Percentiles rank a stretch among this genome's conserved stretches.
Evolutionary conservation across 2,329 filamentous ascomycete genomes (phyloP).

Genomic region (Penicillium hordei): DNA sequence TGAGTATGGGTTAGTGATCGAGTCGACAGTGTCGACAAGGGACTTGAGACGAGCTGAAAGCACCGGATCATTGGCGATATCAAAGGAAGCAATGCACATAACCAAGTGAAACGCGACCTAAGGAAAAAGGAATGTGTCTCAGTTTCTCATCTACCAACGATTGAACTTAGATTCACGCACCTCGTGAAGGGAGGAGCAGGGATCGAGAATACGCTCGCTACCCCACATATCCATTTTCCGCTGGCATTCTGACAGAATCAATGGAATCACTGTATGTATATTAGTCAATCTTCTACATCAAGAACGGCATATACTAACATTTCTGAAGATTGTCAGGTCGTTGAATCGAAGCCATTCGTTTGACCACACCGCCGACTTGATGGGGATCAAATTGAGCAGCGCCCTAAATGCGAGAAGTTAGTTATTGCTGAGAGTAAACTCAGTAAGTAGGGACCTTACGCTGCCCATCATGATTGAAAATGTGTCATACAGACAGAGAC

Average conservation of each 20-base stretch:
- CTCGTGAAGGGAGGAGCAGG: slow-evolving; percentile 10
- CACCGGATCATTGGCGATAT: slow-evolving; percentile 3
- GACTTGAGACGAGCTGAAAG: slow-evolving; percentile 8
- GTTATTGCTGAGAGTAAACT: neutral
- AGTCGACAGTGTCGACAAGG: slow-evolving; percentile 7
- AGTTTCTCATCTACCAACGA: neutral
- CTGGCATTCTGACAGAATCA: slow-evolving; percentile 6
- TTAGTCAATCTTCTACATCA: neutral
- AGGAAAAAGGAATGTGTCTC: neutral
- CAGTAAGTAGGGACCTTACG: neutral
- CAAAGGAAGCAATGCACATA: slow-evolving; percentile 9
- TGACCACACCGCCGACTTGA: slow-evolving; percentile 1
- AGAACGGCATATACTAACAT: neutral
- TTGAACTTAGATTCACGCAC: neutral
- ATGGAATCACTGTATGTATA: slow-evolving; percentile 5
- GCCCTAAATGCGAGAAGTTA: neutral
- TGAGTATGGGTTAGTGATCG: slow-evolving; percentile 2
- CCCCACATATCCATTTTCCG: slow-evolving; percentile 5
- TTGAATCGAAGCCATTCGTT: slow-evolving; percentile 4
- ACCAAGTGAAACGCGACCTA: slow-evolving; percentile 10
- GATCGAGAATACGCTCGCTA: neutral
- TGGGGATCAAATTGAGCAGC: slow-evolving; percentile 3
- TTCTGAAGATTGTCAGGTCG: neutral
- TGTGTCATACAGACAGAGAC: slow-evolving; percentile 1
- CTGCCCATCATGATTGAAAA: slow-evolving; percentile 5